phyloP scores from a whole-genome alignment of 192 early-diverging fungal species.

The Backusella psychrophila region DNA sequence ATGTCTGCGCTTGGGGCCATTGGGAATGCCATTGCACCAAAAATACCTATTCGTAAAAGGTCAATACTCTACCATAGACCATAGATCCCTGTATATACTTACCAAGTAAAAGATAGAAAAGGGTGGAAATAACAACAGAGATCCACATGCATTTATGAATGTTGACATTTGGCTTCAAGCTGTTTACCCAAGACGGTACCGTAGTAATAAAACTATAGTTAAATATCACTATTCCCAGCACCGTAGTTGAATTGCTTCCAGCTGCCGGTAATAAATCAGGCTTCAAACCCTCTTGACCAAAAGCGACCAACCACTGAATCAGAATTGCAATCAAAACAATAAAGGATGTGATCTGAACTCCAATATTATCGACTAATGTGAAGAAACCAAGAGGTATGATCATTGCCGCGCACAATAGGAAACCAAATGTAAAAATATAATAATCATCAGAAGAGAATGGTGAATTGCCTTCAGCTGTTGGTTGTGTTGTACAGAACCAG shows the following conservation, averaged over 20 bases:
- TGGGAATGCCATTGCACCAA: conserved; percentile 49
- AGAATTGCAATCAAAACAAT: conserved; percentile 49
- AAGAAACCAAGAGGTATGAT: conserved; percentile 58
- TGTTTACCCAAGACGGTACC: conserved; percentile 34
- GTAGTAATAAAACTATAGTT: conserved; percentile 72
- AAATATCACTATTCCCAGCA: conserved; percentile 67
- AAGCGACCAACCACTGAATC: conserved; percentile 59
- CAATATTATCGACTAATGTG: conserved; percentile 68
- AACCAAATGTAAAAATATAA: conserved; percentile 60
- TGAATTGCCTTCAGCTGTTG: conserved; percentile 37
- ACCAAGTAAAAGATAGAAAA: conserved; percentile 51
- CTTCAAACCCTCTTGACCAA: conserved; percentile 49
- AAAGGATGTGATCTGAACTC: conserved; percentile 59
- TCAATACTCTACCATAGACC: neutral
- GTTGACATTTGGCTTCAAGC: conserved; percentile 49
- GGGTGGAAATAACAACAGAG: conserved; percentile 47
- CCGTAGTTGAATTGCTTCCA: conserved; percentile 46
- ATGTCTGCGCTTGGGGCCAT: conserved; percentile 34
- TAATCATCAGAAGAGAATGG: conserved; percentile 53
- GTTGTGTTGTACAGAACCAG: conserved; percentile 53
- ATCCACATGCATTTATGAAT: conserved; percentile 58
- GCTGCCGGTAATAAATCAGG: conserved; percentile 46
- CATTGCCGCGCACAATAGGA: conserved; percentile 46
- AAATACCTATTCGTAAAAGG: conserved; percentile 22
- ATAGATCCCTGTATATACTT: neutral